A percentile compares a stretch with the other conserved stretches of the same genome.
Evolutionary conservation across 768 basidiomycete species (phyloP).

Genomic region (Podaxis sp.): DNA sequence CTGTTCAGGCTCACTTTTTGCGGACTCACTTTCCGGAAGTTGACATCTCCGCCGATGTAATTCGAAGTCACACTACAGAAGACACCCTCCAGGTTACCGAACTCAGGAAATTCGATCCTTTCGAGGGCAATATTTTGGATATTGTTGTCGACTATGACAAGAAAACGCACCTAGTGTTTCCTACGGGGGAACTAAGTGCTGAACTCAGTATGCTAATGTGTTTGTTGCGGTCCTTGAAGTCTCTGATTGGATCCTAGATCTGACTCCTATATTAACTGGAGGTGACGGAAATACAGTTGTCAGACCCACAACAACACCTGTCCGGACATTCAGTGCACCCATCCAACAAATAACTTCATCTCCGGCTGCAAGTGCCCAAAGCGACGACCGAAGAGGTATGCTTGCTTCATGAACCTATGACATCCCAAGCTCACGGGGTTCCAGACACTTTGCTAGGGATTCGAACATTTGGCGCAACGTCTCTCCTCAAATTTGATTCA

Average conservation of each 20-base stretch:
- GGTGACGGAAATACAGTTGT: slow-evolving; percentile 25
- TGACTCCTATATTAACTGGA: slow-evolving; percentile 37
- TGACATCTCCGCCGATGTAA: slow-evolving; percentile 66
- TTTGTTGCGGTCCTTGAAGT: neutral
- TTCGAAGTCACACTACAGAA: slow-evolving; percentile 49
- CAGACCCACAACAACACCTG: slow-evolving; percentile 36
- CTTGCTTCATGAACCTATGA: neutral
- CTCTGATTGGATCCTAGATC: slow-evolving; percentile 31
- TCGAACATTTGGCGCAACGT: slow-evolving; percentile 43
- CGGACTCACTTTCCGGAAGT: slow-evolving; percentile 69
- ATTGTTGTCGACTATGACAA: slow-evolving; percentile 23
- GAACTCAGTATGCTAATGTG: slow-evolving; percentile 52
- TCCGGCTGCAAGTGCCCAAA: neutral
- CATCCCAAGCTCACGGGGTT: neutral
- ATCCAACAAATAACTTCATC: slow-evolving; percentile 58
- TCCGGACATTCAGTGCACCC: slow-evolving; percentile 56
- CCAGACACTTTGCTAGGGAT: slow-evolving; percentile 32
- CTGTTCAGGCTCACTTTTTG: slow-evolving; percentile 61
- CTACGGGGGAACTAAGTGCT: slow-evolving; percentile 54
- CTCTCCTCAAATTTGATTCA: slow-evolving; percentile 31
- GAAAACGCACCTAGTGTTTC: slow-evolving; percentile 41
- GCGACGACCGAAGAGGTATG: neutral
- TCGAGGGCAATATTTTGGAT: slow-evolving; percentile 49
- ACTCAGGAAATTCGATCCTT: slow-evolving; percentile 51
- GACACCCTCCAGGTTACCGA: slow-evolving; percentile 33